Percentiles rank a stretch among this genome's conserved stretches.
phyloP scores from a whole-genome alignment of 2,329 filamentous ascomycete genomes.

The Arthrobotrys pseudoclavata region DNA sequence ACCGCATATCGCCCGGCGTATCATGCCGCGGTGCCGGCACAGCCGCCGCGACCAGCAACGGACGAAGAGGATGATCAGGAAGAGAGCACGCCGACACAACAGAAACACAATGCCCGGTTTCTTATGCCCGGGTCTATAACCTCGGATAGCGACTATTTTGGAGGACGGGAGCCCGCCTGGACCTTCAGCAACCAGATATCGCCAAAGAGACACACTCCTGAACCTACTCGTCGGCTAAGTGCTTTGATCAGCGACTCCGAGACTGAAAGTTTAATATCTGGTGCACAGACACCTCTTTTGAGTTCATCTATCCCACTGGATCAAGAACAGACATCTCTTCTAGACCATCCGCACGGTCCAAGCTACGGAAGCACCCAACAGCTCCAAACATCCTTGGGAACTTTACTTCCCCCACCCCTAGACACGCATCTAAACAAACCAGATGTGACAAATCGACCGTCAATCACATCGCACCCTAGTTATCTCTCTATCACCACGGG shows the following conservation, averaged over 20 bases:
- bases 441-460: constrained; percentile 18
- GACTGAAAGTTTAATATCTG: constrained; percentile 48
- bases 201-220: constrained; percentile 42
- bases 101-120: constrained; percentile 54
- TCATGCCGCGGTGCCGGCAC: constrained; percentile 47
- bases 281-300: constrained; percentile 52
- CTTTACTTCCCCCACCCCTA: constrained; percentile 29
- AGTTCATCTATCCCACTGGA: constrained; percentile 58
- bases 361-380: constrained; percentile 49
- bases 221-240: constrained; percentile 35
- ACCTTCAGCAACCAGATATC: constrained; percentile 44
- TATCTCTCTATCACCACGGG: constrained; percentile 56
- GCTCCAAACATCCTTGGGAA: constrained; percentile 5
- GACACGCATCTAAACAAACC: constrained; percentile 35
- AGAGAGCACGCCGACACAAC: constrained; percentile 56
- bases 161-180: constrained; percentile 45
- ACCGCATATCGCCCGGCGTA: constrained; percentile 50
- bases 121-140: constrained; percentile 42
- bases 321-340: constrained; percentile 49
- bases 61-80: constrained; percentile 56
- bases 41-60: constrained; percentile 32
- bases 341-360: constrained; percentile 19
- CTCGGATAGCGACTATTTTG: constrained; percentile 57
- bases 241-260: constrained; percentile 48
- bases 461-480: constrained; percentile 51